Conservation (phyloP, 495 filamentous ascomycete species). For the Neurospora sp. region DNA sequence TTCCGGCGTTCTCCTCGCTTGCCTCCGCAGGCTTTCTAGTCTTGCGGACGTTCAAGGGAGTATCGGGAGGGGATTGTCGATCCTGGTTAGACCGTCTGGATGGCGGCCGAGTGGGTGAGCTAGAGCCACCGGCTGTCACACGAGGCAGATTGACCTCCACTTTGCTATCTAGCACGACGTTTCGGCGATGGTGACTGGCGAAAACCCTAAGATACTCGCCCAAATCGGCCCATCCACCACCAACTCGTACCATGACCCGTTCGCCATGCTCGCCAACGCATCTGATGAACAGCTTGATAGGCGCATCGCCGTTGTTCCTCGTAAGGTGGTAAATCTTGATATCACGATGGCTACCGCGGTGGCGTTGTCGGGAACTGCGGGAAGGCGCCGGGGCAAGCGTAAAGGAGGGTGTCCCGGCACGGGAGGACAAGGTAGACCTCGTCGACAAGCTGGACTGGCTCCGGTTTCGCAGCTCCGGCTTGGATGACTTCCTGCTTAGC, state of each 20-base stretch:
- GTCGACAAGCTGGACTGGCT: constrained; percentile 35
- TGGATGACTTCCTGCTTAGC: constrained; percentile 27
- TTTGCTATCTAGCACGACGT: constrained; percentile 30
- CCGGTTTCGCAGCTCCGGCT: constrained; percentile 25
- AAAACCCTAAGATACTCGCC: constrained; percentile 93
- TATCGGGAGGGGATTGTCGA: constrained; percentile 19
- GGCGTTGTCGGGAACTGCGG: constrained; percentile 32
- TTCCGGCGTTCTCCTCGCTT: constrained; percentile 12
- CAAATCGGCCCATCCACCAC: constrained; percentile 92
- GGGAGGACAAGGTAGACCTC: constrained; percentile 27
- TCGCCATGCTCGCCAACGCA: constrained; percentile 84
- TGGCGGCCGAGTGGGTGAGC: constrained; percentile 22
- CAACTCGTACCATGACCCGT: constrained; percentile 93
- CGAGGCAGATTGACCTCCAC: constrained; percentile 42
- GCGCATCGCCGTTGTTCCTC: constrained; percentile 68
- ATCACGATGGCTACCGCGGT: constrained; percentile 44
- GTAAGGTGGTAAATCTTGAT: constrained; percentile 90
- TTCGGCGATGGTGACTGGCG: constrained; percentile 68
- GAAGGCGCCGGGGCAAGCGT: constrained; percentile 53
- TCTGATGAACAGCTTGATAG: constrained; percentile 87
- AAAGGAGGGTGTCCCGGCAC: constrained; percentile 56
- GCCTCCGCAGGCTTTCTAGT: constrained; percentile 29
- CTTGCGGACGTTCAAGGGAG: constrained; percentile 39
- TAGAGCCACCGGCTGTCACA: constrained; percentile 19
- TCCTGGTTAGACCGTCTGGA: constrained; percentile 23